phyloP scores from a whole-genome alignment of 1,284 basidiomycete species.

The Ustilago nuda region DNA sequence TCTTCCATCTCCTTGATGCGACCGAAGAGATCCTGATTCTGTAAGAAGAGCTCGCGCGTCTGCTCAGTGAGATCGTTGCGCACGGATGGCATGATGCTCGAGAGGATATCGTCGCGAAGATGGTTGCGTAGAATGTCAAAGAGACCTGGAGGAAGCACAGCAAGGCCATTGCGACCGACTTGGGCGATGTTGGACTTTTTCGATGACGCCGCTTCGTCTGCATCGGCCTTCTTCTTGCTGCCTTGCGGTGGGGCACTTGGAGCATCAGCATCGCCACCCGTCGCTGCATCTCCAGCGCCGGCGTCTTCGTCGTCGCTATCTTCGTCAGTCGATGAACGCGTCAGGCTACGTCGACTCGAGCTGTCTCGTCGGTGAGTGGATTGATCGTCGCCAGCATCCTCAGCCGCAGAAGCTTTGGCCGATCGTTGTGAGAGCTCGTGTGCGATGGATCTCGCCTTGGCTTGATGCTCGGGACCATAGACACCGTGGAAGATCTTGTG shows the following conservation, averaged over 20 bases:
- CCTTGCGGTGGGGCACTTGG: slow-evolving; percentile 1
- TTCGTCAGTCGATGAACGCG: slow-evolving; percentile 20
- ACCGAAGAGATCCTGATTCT: slow-evolving; percentile 47
- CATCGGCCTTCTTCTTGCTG: slow-evolving; percentile 19
- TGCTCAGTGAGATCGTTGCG: slow-evolving; percentile 51
- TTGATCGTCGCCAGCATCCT: slow-evolving; percentile 1
- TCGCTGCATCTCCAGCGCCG: slow-evolving; percentile 14
- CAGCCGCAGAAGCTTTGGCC: slow-evolving; percentile 6
- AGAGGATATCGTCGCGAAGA: slow-evolving; percentile 47
- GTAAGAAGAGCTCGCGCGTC: slow-evolving; percentile 48
- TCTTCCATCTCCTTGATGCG: slow-evolving; percentile 51
- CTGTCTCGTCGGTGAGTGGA: slow-evolving; percentile 9
- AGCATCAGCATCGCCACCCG: slow-evolving; percentile 17
- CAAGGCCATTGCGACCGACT: slow-evolving; percentile 51
- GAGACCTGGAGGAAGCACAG: slow-evolving; percentile 46
- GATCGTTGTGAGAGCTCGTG: slow-evolving; percentile 38
- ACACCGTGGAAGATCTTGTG: slow-evolving; percentile 43
- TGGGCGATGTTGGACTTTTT: slow-evolving; percentile 44
- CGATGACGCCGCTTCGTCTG: slow-evolving; percentile 7
- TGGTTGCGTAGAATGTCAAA: slow-evolving; percentile 51
- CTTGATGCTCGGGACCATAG: slow-evolving; percentile 35
- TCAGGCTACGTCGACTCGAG: slow-evolving; percentile 21
- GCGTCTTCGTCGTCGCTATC: slow-evolving; percentile 25
- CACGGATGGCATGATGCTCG: slow-evolving; percentile 49
- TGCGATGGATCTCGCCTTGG: slow-evolving; percentile 36